Conservation (phyloP, 78 protist genomes). For the Thecamonas trahens region DNA sequence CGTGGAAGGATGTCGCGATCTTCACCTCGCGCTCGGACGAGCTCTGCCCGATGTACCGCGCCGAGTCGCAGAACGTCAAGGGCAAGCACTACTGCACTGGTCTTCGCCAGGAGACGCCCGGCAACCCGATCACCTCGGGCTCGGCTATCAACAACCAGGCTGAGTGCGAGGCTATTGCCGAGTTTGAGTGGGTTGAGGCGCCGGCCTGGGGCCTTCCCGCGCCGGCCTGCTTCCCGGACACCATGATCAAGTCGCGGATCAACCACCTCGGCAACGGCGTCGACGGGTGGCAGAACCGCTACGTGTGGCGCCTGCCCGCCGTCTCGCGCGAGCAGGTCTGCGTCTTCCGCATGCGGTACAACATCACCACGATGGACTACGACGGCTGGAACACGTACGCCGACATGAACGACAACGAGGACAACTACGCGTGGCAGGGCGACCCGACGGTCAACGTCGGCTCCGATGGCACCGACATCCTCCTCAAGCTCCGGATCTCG, state of each 20-base stretch:
- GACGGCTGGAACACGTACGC: neutral
- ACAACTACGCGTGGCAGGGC: neutral
- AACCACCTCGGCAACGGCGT: conserved; percentile 75
- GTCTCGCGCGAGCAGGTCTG: conserved; percentile 33
- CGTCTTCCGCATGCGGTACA: conserved; percentile 80
- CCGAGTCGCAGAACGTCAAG: conserved; percentile 48
- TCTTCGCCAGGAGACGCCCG: too few relatives aligned
- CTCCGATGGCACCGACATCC: neutral
- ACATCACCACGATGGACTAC: conserved; percentile 46
- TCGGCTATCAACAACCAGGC: conserved; percentile 5
- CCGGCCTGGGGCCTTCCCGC: conserved; percentile 26
- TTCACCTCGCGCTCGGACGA: conserved; percentile 12
- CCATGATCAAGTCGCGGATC: conserved; percentile 47
- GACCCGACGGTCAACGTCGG: too few relatives aligned
- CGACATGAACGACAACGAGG: conserved; percentile 30
- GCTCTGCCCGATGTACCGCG: conserved; percentile 4
- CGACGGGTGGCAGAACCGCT: conserved; percentile 7
- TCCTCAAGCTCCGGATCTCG: conserved; percentile 72
- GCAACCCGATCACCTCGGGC: too few relatives aligned
- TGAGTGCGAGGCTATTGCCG: conserved; percentile 4
- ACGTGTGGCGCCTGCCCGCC: conserved; percentile 58
- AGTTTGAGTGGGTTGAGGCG: neutral
- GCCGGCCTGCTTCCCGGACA: conserved; percentile 65
- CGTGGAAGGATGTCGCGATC: conserved; percentile 49
- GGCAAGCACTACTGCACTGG: neutral